A percentile compares a stretch with the other conserved stretches of the same genome.
phyloP scores from a whole-genome alignment of 805 yeast species.

The Cyberlindnera xishuangbannaensis region DNA sequence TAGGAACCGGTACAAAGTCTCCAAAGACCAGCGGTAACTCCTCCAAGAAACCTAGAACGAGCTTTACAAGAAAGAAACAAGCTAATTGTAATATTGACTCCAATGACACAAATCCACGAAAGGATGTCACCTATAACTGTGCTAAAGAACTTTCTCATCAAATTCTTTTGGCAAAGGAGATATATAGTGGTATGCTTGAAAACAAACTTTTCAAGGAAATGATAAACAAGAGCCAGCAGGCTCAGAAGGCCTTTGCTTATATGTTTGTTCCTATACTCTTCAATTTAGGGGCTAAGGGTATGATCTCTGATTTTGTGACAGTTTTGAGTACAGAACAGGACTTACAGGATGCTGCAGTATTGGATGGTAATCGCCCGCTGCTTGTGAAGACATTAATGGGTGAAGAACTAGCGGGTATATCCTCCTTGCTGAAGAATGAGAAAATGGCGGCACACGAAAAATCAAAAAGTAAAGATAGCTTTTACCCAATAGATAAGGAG shows the following conservation, averaged over 20 bases:
- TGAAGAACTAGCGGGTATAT: too few relatives aligned
- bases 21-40: too few relatives aligned
- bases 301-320: neutral
- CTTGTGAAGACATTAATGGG: neutral
- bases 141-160: neutral
- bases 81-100: too few relatives aligned
- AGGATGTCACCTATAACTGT: too few relatives aligned
- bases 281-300: neutral
- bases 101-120: neutral
- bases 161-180: neutral
- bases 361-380: slow-evolving; percentile 1
- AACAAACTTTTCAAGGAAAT: neutral
- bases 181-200: neutral
- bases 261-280: slow-evolving; percentile 3
- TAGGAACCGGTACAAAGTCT: too few relatives aligned
- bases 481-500: neutral
- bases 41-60: too few relatives aligned
- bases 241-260: slow-evolving; percentile 3
- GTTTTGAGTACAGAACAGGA: slow-evolving; percentile 1
- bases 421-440: too few relatives aligned
- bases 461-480: neutral
- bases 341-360: slow-evolving; percentile 2
- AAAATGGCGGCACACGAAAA: neutral
- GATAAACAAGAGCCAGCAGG: neutral
- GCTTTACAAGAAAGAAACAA: too few relatives aligned